phyloP scores from a whole-genome alignment of 257 asterid species.

The Linderniella brevidens region DNA sequence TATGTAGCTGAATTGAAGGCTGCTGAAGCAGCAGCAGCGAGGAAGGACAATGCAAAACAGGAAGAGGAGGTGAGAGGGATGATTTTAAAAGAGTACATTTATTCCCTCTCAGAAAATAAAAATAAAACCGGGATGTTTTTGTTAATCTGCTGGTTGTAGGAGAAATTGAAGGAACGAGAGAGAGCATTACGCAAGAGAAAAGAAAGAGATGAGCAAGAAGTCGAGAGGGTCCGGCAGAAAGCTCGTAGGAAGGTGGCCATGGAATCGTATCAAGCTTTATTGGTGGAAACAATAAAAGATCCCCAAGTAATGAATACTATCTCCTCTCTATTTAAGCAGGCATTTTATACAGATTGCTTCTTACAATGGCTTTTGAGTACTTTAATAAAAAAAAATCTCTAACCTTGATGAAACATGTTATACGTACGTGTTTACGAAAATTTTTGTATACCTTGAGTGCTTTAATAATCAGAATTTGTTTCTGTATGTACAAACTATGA shows the following conservation, averaged over 20 bases:
- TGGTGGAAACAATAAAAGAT: slow-evolving; percentile 93
- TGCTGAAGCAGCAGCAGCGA: slow-evolving; percentile 48
- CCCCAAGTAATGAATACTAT: slow-evolving; percentile 45
- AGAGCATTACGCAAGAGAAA: slow-evolving; percentile 75
- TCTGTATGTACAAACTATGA: slow-evolving; percentile 7
- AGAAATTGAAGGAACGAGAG: slow-evolving; percentile 85
- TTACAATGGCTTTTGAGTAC: not conserved
- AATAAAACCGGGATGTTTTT: too few relatives aligned
- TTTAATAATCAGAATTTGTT: too few relatives aligned
- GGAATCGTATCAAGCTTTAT: slow-evolving; percentile 82
- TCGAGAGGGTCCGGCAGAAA: slow-evolving; percentile 86
- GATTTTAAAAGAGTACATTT: slow-evolving; percentile 3
- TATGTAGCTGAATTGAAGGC: slow-evolving; percentile 61
- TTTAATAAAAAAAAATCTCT: too few relatives aligned
- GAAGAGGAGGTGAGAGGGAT: slow-evolving; percentile 58
- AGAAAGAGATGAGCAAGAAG: slow-evolving; percentile 99
- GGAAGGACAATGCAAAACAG: slow-evolving; percentile 40
- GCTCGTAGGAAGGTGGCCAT: slow-evolving; percentile 88
- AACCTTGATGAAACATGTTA: too few relatives aligned
- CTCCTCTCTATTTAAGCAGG: slow-evolving; percentile 2
- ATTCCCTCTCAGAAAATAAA: slow-evolving; percentile 2
- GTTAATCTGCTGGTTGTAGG: slow-evolving; percentile 24
- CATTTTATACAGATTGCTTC: not conserved
- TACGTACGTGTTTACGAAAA: too few relatives aligned
- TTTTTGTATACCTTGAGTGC: too few relatives aligned